A percentile compares a stretch with the other conserved stretches of the same genome.
phyloP scores from a whole-genome alignment of 2,329 filamentous ascomycete genomes.

The Biscogniauxia mediterranea region DNA sequence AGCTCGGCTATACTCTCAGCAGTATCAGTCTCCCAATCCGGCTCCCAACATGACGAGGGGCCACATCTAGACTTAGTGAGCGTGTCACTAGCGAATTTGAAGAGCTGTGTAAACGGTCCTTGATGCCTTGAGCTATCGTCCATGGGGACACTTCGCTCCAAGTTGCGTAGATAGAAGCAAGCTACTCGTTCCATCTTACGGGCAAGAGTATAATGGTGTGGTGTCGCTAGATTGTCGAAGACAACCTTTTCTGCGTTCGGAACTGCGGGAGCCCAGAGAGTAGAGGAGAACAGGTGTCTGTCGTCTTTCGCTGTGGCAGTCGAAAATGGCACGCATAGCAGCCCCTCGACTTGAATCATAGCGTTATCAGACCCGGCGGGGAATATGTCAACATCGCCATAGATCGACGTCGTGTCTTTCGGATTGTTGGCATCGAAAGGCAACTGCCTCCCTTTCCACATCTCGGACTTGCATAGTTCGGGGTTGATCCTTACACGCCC shows the following conservation, averaged over 20 bases:
- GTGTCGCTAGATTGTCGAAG: not conserved
- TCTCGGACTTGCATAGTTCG: constrained; percentile 5
- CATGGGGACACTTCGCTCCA: not conserved
- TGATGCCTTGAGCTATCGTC: not conserved
- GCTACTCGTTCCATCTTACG: constrained; percentile 4
- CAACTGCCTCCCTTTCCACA: not conserved
- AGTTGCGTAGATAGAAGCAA: constrained; percentile 1
- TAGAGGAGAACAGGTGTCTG: not conserved
- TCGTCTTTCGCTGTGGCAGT: not conserved
- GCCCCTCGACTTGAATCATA: constrained; percentile 15
- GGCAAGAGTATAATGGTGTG: not conserved
- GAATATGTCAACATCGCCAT: constrained; percentile 8
- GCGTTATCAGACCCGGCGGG: not conserved
- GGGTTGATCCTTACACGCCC: constrained; percentile 11
- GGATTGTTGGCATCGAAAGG: constrained; percentile 1
- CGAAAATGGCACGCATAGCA: not conserved
- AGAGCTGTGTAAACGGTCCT: constrained; percentile 1
- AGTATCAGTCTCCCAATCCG: constrained; percentile 9
- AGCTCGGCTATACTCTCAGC: not conserved
- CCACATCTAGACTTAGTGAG: not conserved
- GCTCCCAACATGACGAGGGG: constrained; percentile 1
- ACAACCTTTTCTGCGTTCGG: not conserved
- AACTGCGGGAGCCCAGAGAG: not conserved
- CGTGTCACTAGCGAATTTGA: constrained; percentile 6
- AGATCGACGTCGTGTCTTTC: not conserved